Evolutionary conservation across 2,329 filamentous ascomycete genomes (phyloP).

Genomic region (Davidsoniella virescens): DNA sequence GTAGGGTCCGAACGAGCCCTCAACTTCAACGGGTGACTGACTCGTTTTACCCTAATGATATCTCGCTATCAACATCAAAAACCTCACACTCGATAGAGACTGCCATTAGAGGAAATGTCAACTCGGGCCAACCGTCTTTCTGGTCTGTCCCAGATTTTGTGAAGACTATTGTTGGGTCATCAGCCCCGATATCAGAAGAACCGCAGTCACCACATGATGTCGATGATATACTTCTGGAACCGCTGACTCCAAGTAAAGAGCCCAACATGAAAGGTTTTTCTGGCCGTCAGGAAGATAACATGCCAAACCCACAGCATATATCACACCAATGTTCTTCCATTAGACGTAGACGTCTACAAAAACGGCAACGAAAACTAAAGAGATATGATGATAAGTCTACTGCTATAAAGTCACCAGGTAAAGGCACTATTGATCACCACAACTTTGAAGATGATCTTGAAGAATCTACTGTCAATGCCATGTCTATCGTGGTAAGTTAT

Average conservation of each 20-base stretch:
- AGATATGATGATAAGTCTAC: background rate
- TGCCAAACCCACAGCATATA: background rate
- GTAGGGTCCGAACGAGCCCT: slow-evolving; percentile 2
- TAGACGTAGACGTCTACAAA: background rate
- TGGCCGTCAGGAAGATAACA: background rate
- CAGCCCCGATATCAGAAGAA: slow-evolving; percentile 10
- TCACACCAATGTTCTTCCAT: background rate
- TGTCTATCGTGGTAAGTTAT: slow-evolving; percentile 7
- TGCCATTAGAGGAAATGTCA: slow-evolving; percentile 9
- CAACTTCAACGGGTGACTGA: no score
- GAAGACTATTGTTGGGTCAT: slow-evolving; percentile 7
- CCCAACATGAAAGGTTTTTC: no score
- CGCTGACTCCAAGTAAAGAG: background rate
- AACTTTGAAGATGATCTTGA: no score
- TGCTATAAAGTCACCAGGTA: background rate
- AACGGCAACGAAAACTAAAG: background rate
- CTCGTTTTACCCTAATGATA: background rate
- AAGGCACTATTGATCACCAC: background rate
- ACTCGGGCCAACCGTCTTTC: slow-evolving; percentile 10
- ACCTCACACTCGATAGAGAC: slow-evolving; percentile 2
- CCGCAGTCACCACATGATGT: background rate
- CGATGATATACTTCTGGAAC: background rate
- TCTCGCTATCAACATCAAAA: background rate
- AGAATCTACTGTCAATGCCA: background rate
- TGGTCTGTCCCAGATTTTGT: slow-evolving; percentile 9